Percentiles rank a stretch among this genome's conserved stretches.
These are phyloP conservation scores for Bothriochloa decipiens DNA, from an alignment of 176 grass and related monocot species.

Conservation along the genomic window DNA sequence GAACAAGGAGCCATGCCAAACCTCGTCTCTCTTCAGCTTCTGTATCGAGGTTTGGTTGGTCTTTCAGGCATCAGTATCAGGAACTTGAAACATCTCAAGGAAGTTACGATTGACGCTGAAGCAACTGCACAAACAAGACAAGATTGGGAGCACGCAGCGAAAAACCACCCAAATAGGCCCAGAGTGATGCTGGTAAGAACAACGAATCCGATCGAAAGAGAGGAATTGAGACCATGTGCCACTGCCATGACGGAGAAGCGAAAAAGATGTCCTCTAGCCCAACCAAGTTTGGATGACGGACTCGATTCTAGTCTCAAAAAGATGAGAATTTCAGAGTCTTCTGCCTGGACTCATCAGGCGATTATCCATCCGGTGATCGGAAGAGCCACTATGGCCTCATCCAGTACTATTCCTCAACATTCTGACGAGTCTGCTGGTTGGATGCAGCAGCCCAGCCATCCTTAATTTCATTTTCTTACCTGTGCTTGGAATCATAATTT, in stretches of 20 bases:
- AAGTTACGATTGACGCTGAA: conserved; percentile 11
- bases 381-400: neutral
- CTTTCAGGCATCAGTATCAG: conserved; percentile 40
- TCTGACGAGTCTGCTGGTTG: neutral
- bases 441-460: conserved; percentile 6
- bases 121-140: conserved; percentile 5
- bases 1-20: too few relatives aligned
- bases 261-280: neutral
- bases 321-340: conserved; percentile 30
- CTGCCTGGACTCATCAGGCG: neutral
- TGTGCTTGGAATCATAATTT: neutral
- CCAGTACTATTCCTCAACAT: neutral
- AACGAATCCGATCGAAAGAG: neutral
- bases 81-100: conserved; percentile 42
- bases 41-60: neutral
- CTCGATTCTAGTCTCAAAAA: conserved; percentile 1
- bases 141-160: conserved; percentile 34
- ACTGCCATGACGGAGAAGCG: conserved; percentile 5
- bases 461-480: neutral
- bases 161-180: conserved; percentile 40
- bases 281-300: conserved; percentile 17
- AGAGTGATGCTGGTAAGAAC: conserved; percentile 8
- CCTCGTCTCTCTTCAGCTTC: conserved; percentile 19
- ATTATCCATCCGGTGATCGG: neutral
- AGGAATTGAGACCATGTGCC: neutral